Evolutionary conservation across 257 asterid genomes (phyloP), one percentile per base, ranked within the genome.

Genomic region (Petrea volubilis): DNA sequence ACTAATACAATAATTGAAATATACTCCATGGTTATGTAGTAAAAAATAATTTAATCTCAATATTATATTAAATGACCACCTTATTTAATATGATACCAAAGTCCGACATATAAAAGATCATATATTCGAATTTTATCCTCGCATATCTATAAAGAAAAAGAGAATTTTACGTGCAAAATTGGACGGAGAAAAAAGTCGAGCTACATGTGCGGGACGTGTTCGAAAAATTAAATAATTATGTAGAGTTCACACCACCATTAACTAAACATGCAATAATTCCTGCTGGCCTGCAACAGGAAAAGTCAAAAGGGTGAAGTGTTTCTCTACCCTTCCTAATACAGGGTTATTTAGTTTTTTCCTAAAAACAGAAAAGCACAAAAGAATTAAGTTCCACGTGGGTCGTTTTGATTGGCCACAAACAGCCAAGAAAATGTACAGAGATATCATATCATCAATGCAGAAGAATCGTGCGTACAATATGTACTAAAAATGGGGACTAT

Each of bases 391-490:
- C 60, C 14, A 82, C 79, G 80, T 77, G 84, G 80, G 74, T 0
- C 0, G 2, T 36, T 50, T 0, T 43, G 2, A 66, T 62, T 28
- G 80, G 81, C n/a, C 50, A 24, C 1, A 1, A 75, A 74, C 67
- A 51, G 40, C 74, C 79, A 33, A 33, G 60, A 28, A 76, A 63
- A 27, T 71, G 77, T 70, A 75, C 70, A 66, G 80, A 72, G 53
- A 50, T 66, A 34, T 51, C 63, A 44, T 10, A n/a, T n/a, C n/a
- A n/a, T n/a, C n/a, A n/a, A n/a, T 67, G 61, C 57, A 29, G 58
- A 28, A 47, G 55, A 76, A 72, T 78, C 73, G 53, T 58, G 71
- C 47, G n/a, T 38, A 38, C 43, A 8, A 7, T 38, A 38, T 38
- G 64, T 65, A 66, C 81, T 40, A 61, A 11, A 82, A 77, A 70